Conservation (phyloP, 495 filamentous ascomycete species). For the Penicillium arizonense region DNA sequence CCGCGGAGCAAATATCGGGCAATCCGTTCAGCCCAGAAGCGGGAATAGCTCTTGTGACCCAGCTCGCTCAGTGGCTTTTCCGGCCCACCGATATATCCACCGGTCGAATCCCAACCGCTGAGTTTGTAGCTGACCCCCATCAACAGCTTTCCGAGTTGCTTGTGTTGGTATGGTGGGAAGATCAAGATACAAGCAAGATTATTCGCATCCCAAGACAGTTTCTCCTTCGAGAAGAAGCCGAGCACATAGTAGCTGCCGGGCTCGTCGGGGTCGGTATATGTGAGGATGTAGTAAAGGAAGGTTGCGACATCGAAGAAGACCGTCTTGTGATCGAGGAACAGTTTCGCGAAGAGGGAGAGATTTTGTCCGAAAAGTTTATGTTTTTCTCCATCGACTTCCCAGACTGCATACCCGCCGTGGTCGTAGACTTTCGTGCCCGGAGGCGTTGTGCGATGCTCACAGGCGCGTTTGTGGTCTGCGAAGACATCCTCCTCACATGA, state of each 20-base stretch:
- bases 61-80: conserved; percentile 89
- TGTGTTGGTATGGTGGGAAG: conserved; percentile 93
- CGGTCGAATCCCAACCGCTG: conserved; percentile 66
- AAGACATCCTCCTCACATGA: conserved; percentile 66
- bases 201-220: conserved; percentile 97
- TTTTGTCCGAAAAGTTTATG: conserved; percentile 94
- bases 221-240: conserved; percentile 98
- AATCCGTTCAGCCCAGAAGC: conserved; percentile 82
- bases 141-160: conserved; percentile 81
- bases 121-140: conserved; percentile 95
- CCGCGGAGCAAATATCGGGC: conserved; percentile 58
- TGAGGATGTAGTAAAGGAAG: conserved; percentile 93
- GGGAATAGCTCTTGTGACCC: conserved; percentile 73
- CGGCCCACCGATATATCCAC: conserved; percentile 78
- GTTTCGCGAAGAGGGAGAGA: conserved; percentile 92
- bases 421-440: conserved; percentile 54
- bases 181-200: conserved; percentile 96
- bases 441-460: conserved; percentile 35
- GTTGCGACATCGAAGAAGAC: conserved; percentile 95
- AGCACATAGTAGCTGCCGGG: conserved; percentile 56
- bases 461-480: conserved; percentile 48
- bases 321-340: conserved; percentile 97
- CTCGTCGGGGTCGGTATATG: conserved; percentile 40
- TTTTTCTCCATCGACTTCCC: conserved; percentile 87
- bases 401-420: conserved; percentile 65